Evolutionary conservation across 2,329 filamentous ascomycete species (phyloP), one percentile per base, ranked within the genome.

Genomic region (Colletotrichum sp.): DNA sequence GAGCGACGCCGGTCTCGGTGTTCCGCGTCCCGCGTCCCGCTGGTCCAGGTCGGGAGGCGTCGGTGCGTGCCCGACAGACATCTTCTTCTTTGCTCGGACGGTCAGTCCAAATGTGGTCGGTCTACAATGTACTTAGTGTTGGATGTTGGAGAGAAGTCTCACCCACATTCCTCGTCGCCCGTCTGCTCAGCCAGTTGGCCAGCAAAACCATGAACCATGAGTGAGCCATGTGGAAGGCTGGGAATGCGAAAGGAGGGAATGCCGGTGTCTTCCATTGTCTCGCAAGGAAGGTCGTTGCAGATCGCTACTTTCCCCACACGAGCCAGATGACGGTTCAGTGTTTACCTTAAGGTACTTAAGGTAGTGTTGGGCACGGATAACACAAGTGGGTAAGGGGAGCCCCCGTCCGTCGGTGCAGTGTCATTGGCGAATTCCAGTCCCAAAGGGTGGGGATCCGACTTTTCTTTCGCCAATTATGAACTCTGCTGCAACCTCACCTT

Each of bases 401-500:
- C 38, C 18, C 38, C 38, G 38, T n/a, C 38, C 9, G 18, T 38
- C 36, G 36, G 36, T 38, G 36, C 36, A 38, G 36, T 38, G 36
- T 38, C 36, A 38, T 38, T 38, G 36, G 36, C 36, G 36, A 18
- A 38, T 38, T 38, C 36, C 15, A 38, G 16, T 18, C 36, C 36
- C 36, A 38, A 38, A 38, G 16, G 36, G 16, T 38, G 36, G 36
- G 36, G 16, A 38, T 38, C 8, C 36, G 16, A 18, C 16, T 38
- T 38, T 38, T 18, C 36, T 38, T 18, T 38, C 36, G 8, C n/a
- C 9, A 21, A 68, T 12, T 24, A 24, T 43, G 15, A 74, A 74
- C 72, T 75, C 72, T 72, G 68, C 72, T 75, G 72, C 55, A 72
- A 75, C 72, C 30, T 75, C 61, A 72, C 57, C 30, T 32, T 32